Conservation (phyloP, 2,329 filamentous ascomycete genomes). For the Aspergillus pseudonomiae region DNA sequence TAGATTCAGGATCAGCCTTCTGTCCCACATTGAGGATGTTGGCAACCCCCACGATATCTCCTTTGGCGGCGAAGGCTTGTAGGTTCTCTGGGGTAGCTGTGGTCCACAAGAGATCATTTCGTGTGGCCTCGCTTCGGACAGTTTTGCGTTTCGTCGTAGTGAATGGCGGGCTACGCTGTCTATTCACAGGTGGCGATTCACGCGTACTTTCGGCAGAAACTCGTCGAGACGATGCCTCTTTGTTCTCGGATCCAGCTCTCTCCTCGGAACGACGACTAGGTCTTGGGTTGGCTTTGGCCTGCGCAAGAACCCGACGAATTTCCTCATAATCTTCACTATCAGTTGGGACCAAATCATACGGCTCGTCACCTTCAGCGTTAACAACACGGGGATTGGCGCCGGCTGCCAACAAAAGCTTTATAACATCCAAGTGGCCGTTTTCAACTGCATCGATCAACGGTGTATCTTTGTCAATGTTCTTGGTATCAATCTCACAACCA, state of each 20-base stretch:
- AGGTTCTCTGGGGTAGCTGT: slow-evolving; percentile 54
- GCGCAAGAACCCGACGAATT: slow-evolving; percentile 70
- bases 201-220: slow-evolving; percentile 50
- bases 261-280: slow-evolving; percentile 49
- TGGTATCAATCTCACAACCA: slow-evolving; percentile 80
- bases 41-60: slow-evolving; percentile 53
- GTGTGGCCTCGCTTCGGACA: slow-evolving; percentile 52
- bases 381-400: slow-evolving; percentile 90
- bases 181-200: slow-evolving; percentile 45
- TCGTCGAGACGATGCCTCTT: slow-evolving; percentile 45
- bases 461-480: slow-evolving; percentile 81
- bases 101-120: slow-evolving; percentile 55
- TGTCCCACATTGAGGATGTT: slow-evolving; percentile 53
- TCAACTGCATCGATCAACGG: slow-evolving; percentile 95
- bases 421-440: slow-evolving; percentile 87
- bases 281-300: slow-evolving; percentile 61
- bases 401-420: slow-evolving; percentile 78
- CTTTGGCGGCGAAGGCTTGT: slow-evolving; percentile 52
- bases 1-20: slow-evolving; percentile 76
- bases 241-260: slow-evolving; percentile 36
- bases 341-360: slow-evolving; percentile 77
- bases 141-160: slow-evolving; percentile 45
- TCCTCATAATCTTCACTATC: slow-evolving; percentile 78
- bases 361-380: slow-evolving; percentile 90
- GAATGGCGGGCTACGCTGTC: slow-evolving; percentile 45